Percentiles rank a stretch among this genome's conserved stretches.
These are phyloP conservation scores for Elongisporangium anandrum DNA, from an alignment of 352 stramenopile species.

Conservation along the genomic window DNA sequence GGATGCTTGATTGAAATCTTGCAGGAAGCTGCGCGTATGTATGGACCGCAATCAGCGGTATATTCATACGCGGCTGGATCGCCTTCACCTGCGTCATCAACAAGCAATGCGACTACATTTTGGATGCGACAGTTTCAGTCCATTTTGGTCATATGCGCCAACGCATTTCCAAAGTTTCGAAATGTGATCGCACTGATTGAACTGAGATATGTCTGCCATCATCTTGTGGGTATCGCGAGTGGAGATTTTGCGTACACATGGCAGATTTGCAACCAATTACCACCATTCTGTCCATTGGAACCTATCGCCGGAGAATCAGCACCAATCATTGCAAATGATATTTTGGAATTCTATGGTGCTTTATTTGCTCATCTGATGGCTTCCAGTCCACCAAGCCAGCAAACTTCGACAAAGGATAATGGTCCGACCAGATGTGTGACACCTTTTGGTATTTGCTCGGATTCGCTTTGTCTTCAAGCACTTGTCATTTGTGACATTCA, in stretches of 20 bases:
- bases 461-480: constrained; percentile 58
- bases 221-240: constrained; percentile 63
- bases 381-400: neutral
- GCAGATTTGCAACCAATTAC: constrained; percentile 71
- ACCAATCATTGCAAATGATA: constrained; percentile 66
- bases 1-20: constrained; percentile 66
- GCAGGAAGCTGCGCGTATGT: constrained; percentile 69
- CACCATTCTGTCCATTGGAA: constrained; percentile 31
- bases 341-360: constrained; percentile 71
- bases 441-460: constrained; percentile 42
- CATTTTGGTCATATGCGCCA: constrained; percentile 54
- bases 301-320: constrained; percentile 52
- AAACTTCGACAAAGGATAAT: neutral
- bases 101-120: constrained; percentile 55
- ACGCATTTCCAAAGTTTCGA: constrained; percentile 64
- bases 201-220: constrained; percentile 78
- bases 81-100: constrained; percentile 23
- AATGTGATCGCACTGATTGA: constrained; percentile 71
- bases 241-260: constrained; percentile 63
- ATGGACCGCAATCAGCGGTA: constrained; percentile 41
- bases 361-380: constrained; percentile 47
- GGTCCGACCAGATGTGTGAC: constrained; percentile 1
- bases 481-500: constrained; percentile 80
- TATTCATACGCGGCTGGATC: constrained; percentile 21
- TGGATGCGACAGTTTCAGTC: constrained; percentile 82